These are phyloP conservation scores for Alnus glutinosa DNA, from an alignment of 306 rosid species.

Conservation along the genomic window DNA sequence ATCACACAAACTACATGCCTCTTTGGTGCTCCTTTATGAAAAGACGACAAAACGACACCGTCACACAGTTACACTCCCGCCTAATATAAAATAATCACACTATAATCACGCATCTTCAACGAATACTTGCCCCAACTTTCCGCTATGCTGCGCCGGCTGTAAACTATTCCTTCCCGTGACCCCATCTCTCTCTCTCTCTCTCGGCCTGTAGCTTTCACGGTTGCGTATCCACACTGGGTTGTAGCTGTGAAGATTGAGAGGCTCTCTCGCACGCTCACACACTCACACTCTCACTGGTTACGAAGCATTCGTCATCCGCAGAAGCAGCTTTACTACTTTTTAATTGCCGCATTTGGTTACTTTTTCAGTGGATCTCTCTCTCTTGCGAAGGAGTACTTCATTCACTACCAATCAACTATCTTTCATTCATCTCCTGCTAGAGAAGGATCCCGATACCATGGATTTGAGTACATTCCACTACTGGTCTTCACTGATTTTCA, in stretches of 20 bases:
- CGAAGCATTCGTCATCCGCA: not conserved
- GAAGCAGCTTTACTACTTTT: not conserved
- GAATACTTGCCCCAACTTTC: not conserved
- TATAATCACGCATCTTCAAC: not conserved
- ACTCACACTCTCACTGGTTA: not conserved
- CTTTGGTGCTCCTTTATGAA: not conserved
- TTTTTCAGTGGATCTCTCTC: not conserved
- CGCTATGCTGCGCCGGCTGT: not conserved
- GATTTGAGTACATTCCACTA: conserved; percentile 30
- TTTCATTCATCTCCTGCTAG: not conserved
- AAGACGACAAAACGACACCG: not conserved
- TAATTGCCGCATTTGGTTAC: not conserved
- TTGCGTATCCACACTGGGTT: not conserved
- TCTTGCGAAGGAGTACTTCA: not conserved
- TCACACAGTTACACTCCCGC: not conserved
- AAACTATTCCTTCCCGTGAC: not conserved
- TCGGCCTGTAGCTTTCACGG: not conserved
- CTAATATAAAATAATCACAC: not conserved
- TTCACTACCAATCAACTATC: not conserved
- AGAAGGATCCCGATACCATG: conserved; percentile 33
- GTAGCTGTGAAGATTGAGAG: not conserved
- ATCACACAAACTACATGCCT: not conserved
- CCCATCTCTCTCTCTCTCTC: not conserved
- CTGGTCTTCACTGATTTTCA: conserved; percentile 14
- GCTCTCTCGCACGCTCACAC: not conserved